Conservation (phyloP, 371 early-diverging fungal genomes). For the Amoeboaphelidium protococcarum region DNA sequence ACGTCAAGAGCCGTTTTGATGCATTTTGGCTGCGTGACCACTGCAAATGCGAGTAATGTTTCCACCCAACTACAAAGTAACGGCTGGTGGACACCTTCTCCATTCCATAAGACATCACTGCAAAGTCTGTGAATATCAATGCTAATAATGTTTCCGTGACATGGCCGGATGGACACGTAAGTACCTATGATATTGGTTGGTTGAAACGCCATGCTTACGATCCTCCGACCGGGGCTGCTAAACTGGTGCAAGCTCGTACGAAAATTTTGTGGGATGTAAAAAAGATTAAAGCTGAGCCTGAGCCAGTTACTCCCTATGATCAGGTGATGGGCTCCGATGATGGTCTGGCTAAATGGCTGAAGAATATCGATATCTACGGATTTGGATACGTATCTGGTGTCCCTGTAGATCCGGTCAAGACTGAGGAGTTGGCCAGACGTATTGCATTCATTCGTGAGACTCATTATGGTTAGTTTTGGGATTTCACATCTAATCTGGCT, state of each 20-base stretch:
- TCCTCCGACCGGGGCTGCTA: constrained; percentile 18
- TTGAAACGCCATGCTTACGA: constrained; percentile 38
- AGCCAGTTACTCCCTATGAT: constrained; percentile 24
- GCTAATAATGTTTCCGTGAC: not conserved
- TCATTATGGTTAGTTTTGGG: constrained; percentile 33
- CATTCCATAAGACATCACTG: not conserved
- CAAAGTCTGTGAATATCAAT: not conserved
- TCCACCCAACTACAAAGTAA: not conserved
- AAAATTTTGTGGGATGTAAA: constrained; percentile 11
- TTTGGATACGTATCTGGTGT: constrained; percentile 45
- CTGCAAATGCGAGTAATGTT: not conserved
- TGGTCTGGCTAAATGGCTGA: constrained; percentile 40
- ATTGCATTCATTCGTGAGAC: constrained; percentile 50
- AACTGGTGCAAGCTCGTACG: constrained; percentile 2
- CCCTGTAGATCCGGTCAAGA: constrained; percentile 30
- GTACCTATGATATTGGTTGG: constrained; percentile 31
- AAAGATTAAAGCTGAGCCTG: constrained; percentile 5
- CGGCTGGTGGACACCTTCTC: not conserved
- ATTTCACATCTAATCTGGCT: constrained; percentile 43
- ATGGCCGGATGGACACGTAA: constrained; percentile 23
- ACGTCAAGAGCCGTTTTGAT: no score
- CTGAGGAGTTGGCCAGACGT: constrained; percentile 33
- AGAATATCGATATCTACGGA: constrained; percentile 39
- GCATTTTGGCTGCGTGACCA: not conserved
- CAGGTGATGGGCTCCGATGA: constrained; percentile 34